Evolutionary conservation across 2,329 filamentous ascomycete species (phyloP), one percentile per base, ranked within the genome.

Genomic region (Diaporthe sp.): DNA sequence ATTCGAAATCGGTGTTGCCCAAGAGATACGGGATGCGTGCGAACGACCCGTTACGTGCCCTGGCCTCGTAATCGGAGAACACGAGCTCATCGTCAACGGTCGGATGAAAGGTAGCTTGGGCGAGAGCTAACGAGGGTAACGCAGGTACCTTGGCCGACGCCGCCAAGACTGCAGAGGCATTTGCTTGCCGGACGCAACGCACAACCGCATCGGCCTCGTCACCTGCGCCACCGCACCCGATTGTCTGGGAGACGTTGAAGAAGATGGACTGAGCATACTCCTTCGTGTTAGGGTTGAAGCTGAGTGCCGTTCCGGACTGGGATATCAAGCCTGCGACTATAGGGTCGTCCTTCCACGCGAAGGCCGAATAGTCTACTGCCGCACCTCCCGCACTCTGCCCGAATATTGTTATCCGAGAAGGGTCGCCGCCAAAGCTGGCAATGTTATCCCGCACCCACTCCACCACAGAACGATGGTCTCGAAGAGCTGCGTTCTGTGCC

Each of bases 291-390:
- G 69, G 69, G 49, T 72, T 72, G 55, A 72, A 72, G 42, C 69
- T 72, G 42, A 74, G 62, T n/a, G 72, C 53, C 4, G 72, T 74
- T 31, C 72, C 72, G 22, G 72, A 74, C 25, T 74, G 59, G 25
- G 61, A 69, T 25, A 74, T 59, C 15, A 74, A 25, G 37, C 62
- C 51, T 39, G 65, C 65, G 22, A 68, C 65, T 39, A 68, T 53
- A 28, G 65, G 65, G 46, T 68, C 46, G 31, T 39, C 31, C 46
- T 68, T 53, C 65, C 65, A 68, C 44, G 65, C 65, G 65, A 53
- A 68, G 10, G 65, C 49, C 37, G 42, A 85, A 62, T 72, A 75
- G 67, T 75, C 73, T 19, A 72, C 65, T 31, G 51, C 39, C 22
- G 73, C 44, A 12, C 62, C 73, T 22, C 73, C 73, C 13, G 73